Evolutionary conservation across 306 rosid species (phyloP), one percentile per base, ranked within the genome.

Genomic region (Delonix regia): DNA sequence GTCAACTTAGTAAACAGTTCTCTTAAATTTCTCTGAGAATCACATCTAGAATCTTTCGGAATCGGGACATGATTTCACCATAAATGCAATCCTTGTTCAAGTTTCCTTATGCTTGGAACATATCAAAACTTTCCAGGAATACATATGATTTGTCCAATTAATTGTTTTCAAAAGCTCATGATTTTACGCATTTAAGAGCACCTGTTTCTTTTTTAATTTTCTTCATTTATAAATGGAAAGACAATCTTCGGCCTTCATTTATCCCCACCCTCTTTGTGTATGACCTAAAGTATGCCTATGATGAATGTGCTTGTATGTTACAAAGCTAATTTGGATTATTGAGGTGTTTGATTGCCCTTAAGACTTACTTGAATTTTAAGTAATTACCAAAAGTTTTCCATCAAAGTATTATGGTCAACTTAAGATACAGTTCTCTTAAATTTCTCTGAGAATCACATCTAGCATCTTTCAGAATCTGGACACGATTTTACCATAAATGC

Each of bases 241-340:
- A 41, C 16, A 27, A 56, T 18, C 70, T 76, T 70, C 15, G 60
- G 48, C 51, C 28, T 44, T 75, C 67, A 76, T n/a, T n/a, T n/a
- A n/a, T n/a, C n/a, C n/a, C n/a, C n/a, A n/a, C n/a, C n/a, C n/a
- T n/a, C n/a, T n/a, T n/a, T n/a, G n/a, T n/a, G n/a, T n/a, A 83
- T 73, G 76, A 77, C 70, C 71, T 63, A 61, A 80, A 77, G 82
- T 82, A 85, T 85, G 70, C 57, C 41, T 27, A 69, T 24, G 33
- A 84, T 84, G 42, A 77, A 78, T 73, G 74, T 61, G 36, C 45
- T 61, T 64, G 55, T 8, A 12, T 36, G 78, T 45, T 44, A 24
- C 14, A 52, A 42, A 13, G n/a, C 9, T 53, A 1, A 36, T 77
- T 34, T 8, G 18, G 48, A 22, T 68, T 36, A 52, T 34, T n/a